phyloP scores from a whole-genome alignment of 1,284 basidiomycete species.

The Ceratobasidium sp. region DNA sequence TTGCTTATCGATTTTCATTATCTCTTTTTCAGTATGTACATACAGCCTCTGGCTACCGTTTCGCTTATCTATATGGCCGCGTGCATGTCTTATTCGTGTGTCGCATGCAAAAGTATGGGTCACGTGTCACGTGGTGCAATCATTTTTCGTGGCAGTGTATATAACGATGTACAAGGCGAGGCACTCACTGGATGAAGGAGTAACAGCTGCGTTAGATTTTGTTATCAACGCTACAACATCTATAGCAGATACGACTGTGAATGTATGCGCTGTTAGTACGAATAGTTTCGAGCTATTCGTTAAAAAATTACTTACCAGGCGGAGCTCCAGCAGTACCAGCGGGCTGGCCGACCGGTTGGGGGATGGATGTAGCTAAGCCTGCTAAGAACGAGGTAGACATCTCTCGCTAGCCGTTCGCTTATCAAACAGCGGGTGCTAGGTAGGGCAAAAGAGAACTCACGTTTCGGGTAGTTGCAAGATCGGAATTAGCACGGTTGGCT shows the following conservation, averaged over 20 bases:
- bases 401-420: too few relatives aligned
- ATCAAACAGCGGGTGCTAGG: too few relatives aligned
- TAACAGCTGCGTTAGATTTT: background rate
- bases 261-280: slow-evolving; percentile 3
- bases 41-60: too few relatives aligned
- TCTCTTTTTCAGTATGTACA: too few relatives aligned
- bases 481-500: slow-evolving; percentile 14
- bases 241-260: slow-evolving; percentile 14
- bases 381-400: slow-evolving; percentile 32
- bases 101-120: too few relatives aligned
- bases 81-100: too few relatives aligned
- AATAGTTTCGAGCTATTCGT: too few relatives aligned
- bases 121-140: too few relatives aligned
- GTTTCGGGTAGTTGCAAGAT: slow-evolving; percentile 33
- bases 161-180: too few relatives aligned
- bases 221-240: background rate
- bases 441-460: slow-evolving; percentile 5
- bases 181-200: slow-evolving; percentile 28
- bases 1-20: too few relatives aligned
- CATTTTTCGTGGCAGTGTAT: too few relatives aligned
- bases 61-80: too few relatives aligned
- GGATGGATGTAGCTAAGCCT: slow-evolving; percentile 20
- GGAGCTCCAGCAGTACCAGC: slow-evolving; percentile 17
- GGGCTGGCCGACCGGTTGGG: slow-evolving; percentile 22
- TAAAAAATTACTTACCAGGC: background rate